Evolutionary conservation across 768 basidiomycete genomes (phyloP).

Genomic region (Kwoniella pini): DNA sequence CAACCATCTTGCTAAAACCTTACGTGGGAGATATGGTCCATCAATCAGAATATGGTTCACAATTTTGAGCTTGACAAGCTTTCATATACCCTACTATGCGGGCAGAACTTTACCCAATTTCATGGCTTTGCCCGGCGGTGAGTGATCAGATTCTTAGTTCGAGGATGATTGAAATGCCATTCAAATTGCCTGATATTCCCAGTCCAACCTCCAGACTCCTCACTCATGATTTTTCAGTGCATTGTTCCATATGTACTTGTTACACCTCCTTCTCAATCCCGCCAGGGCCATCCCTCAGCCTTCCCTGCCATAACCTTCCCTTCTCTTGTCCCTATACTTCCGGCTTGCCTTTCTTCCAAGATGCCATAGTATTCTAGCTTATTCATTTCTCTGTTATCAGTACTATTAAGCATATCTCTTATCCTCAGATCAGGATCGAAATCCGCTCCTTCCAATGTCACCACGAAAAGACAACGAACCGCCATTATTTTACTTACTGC

Average conservation of each 20-base stretch:
- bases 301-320: no score
- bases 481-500: constrained; percentile 68
- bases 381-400: constrained; percentile 6
- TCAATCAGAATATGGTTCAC: constrained; percentile 60
- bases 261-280: no score
- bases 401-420: constrained; percentile 27
- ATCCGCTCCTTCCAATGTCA: constrained; percentile 24
- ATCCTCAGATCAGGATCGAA: constrained; percentile 20
- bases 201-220: not conserved
- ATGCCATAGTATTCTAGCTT: not conserved
- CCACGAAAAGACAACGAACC: constrained; percentile 57
- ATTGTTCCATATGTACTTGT: not conserved
- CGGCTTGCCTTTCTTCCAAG: no score
- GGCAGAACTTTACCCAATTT: constrained; percentile 92
- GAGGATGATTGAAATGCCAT: no score
- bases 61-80: constrained; percentile 75
- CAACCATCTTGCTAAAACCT: constrained; percentile 65
- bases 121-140: constrained; percentile 80
- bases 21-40: constrained; percentile 67
- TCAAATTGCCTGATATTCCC: no score
- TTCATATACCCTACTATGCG: constrained; percentile 92
- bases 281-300: no score
- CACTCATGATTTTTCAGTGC: not conserved
- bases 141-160: constrained; percentile 1
- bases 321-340: no score